phyloP scores from a whole-genome alignment of 73 alveolate genomes.

The Stentor coeruleus region DNA sequence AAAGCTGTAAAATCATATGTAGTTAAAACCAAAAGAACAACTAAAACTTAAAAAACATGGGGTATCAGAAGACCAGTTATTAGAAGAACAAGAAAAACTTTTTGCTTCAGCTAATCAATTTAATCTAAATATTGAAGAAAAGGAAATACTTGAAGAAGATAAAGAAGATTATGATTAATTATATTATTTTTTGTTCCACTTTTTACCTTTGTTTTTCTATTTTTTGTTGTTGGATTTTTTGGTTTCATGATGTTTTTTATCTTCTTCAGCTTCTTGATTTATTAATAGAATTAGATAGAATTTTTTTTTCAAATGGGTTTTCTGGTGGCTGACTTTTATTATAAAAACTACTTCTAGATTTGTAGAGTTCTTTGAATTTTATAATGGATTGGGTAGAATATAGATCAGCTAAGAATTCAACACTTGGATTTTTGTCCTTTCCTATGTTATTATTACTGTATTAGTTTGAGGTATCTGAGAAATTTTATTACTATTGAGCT shows the following conservation, averaged over 20 bases:
- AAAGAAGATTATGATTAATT: constrained; percentile 17
- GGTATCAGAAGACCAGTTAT: background rate
- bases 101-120: background rate
- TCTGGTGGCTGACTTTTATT: too few relatives aligned
- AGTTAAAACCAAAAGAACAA: background rate
- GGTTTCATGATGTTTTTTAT: too few relatives aligned
- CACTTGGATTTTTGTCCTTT: background rate
- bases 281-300: too few relatives aligned
- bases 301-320: too few relatives aligned
- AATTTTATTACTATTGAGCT: background rate
- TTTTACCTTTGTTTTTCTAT: too few relatives aligned
- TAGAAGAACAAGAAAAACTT: constrained; percentile 7
- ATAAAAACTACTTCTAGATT: too few relatives aligned
- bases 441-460: too few relatives aligned
- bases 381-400: background rate
- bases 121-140: background rate
- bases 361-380: background rate
- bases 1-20: background rate
- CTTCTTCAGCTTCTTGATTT: too few relatives aligned
- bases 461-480: background rate
- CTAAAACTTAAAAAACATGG: constrained; percentile 5
- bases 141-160: background rate
- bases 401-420: background rate
- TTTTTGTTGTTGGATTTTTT: too few relatives aligned
- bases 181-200: too few relatives aligned